Percentiles rank a stretch among this genome's conserved stretches.
Conservation (phyloP, 257 asterid species). For the Avicennia marina region DNA sequence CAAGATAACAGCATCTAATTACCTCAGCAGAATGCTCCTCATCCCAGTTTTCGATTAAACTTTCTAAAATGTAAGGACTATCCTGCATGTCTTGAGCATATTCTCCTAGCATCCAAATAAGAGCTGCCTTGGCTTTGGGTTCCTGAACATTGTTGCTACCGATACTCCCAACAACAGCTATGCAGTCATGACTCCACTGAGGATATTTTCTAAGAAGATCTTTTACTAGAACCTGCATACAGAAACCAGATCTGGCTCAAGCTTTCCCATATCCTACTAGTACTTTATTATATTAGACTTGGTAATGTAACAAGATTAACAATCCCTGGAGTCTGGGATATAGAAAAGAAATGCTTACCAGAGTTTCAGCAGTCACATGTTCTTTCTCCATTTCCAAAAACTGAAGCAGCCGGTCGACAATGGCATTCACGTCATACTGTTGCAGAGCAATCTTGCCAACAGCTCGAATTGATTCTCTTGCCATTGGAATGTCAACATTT, state of each 20-base stretch:
- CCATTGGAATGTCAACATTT: constrained; percentile 96
- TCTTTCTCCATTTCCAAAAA: constrained; percentile 99
- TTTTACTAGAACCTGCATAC: constrained; percentile 88
- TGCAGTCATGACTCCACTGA: constrained; percentile 99
- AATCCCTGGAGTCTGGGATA: constrained; percentile 6
- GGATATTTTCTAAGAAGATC: constrained; percentile 99
- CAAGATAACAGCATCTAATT: constrained; percentile 16
- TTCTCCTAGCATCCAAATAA: constrained; percentile 99
- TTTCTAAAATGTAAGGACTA: constrained; percentile 86
- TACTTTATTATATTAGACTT: no score
- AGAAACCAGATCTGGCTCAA: constrained; percentile 21
- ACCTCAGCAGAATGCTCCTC: constrained; percentile 99
- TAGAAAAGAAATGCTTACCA: constrained; percentile 42
- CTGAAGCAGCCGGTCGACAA: constrained; percentile 97
- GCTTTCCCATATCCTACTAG: background rate
- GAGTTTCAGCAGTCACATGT: constrained; percentile 97
- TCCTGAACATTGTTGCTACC: constrained; percentile 95
- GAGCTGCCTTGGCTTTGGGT: constrained; percentile 97
- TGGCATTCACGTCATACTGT: constrained; percentile 98
- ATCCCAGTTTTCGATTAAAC: constrained; percentile 90
- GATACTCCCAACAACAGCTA: constrained; percentile 96
- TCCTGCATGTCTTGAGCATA: constrained; percentile 99
- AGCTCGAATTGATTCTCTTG: constrained; percentile 98
- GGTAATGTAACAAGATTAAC: no score
- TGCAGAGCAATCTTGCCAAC: constrained; percentile 98